Conservation (phyloP, 495 filamentous ascomycete genomes). For the Clavariopsis aquatica region DNA sequence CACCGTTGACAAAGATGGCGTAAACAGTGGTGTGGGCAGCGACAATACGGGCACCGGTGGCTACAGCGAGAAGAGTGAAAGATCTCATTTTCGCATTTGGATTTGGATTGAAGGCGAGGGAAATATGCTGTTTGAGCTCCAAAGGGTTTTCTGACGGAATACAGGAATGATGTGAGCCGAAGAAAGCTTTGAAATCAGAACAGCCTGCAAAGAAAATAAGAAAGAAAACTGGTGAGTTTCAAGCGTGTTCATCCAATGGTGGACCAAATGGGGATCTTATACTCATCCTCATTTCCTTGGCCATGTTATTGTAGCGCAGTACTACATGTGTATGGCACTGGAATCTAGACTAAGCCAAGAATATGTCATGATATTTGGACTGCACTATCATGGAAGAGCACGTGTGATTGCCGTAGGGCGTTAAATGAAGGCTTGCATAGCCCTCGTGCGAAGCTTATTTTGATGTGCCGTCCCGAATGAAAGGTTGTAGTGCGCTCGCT, state of each 20-base stretch:
- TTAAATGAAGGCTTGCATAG: conserved; percentile 9
- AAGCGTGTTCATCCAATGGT: conserved; percentile 21
- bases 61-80: conserved; percentile 44
- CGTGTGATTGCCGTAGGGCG: conserved; percentile 11
- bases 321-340: conserved; percentile 1
- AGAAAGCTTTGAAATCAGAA: conserved; percentile 7
- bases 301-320: conserved; percentile 12
- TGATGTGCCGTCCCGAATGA: not conserved
- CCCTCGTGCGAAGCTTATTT: conserved; percentile 4
- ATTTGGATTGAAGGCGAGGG: not conserved
- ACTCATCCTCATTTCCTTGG: conserved; percentile 4
- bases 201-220: conserved; percentile 20
- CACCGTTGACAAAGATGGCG: conserved; percentile 51
- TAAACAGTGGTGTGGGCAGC: conserved; percentile 52
- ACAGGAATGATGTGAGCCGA: conserved; percentile 18
- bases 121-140: not conserved
- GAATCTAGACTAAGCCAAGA: conserved; percentile 4
- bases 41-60: conserved; percentile 45
- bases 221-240: conserved; percentile 27
- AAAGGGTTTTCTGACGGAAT: not conserved
- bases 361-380: conserved; percentile 17
- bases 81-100: conserved; percentile 45
- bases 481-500: not conserved
- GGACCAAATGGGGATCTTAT: conserved; percentile 22
- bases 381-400: conserved; percentile 11